phyloP scores from a whole-genome alignment of 2,329 filamentous ascomycete genomes.

The Aspergillus japonicus region DNA sequence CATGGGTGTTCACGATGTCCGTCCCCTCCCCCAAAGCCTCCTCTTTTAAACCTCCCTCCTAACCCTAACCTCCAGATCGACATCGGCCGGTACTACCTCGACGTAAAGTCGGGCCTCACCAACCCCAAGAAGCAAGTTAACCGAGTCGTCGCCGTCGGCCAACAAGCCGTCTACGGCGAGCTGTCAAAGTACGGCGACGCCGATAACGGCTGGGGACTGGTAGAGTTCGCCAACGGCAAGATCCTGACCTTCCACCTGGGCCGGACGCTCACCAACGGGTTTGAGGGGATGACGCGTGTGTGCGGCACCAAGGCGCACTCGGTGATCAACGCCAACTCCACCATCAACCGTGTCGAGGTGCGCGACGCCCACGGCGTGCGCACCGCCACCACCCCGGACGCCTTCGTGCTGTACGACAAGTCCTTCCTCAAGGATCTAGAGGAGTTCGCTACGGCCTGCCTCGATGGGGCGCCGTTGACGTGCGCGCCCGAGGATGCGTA shows the following conservation, averaged over 20 bases:
- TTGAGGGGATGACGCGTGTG: conserved; percentile 35
- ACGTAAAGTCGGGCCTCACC: conserved; percentile 7
- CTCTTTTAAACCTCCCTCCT: neutral
- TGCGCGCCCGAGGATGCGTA: conserved; percentile 10
- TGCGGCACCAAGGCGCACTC: conserved; percentile 36
- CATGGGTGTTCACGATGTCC: conserved; percentile 34
- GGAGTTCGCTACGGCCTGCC: conserved; percentile 9
- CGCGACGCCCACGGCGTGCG: conserved; percentile 5
- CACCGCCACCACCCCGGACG: conserved; percentile 3
- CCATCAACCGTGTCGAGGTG: conserved; percentile 1
- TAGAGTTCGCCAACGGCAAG: conserved; percentile 41
- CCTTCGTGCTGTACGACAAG: conserved; percentile 8
- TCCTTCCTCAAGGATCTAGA: conserved; percentile 7
- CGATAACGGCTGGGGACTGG: conserved; percentile 32
- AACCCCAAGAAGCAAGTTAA: conserved; percentile 13
- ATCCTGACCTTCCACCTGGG: conserved; percentile 36
- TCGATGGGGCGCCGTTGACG: conserved; percentile 3
- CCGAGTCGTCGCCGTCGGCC: conserved; percentile 9
- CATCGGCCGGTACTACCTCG: conserved; percentile 6
- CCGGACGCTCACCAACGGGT: conserved; percentile 39
- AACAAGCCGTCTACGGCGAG: conserved; percentile 8
- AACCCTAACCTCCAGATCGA: conserved; percentile 4
- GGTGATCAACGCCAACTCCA: conserved; percentile 7
- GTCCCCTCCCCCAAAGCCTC: conserved; percentile 17
- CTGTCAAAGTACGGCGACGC: conserved; percentile 8